Base-by-base conservation (phyloP, 1,139 yeast genomes). In the Kodamaea suecica region DNA sequence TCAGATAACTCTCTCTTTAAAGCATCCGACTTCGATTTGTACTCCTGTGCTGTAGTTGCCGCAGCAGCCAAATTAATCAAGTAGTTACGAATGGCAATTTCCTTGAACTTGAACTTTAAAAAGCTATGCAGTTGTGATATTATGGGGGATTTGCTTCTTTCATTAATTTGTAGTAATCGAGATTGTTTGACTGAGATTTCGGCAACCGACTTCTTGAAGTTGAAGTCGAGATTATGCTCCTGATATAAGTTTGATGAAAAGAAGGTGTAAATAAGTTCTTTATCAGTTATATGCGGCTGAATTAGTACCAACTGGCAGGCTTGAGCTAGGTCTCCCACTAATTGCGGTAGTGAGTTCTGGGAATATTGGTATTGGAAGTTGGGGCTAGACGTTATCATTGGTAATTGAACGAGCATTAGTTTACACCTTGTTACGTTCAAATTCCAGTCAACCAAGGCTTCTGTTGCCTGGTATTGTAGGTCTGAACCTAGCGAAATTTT, bases 31-130 rank as follows among this genome's bases (percentile, higher is more conserved):
- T 63, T 61, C 26, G 63, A 44, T 42, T 71, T 69, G 48, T 71
- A 74, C 44, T 74, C 80, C 40, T 68, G 63, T 4, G 76, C 72
- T 0, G 80, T 74, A 23, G 77, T 73, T 3, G 78, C 74, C 2
- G 79, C 80, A 4, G 78, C 78, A 5, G 77, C 73, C 37, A 74
- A 55, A 48, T 74, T 74, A 13, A 74, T 59, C 37, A 74, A 54
- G 42, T 71, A 74, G 50, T 74, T 73, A 36, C 78, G 48, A 14
- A 74, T 50, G 6, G 78, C 78, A 19, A 72, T 65, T 37, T 68
- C 70, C 49, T 68, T 70, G 43, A 59, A 70, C 36, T 64, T 59
- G 42, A 66, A 62, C 34, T 57, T 57, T 34, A 70, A 53, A 31
- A 49, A 59, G 7, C 56, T 39, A 40, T 62, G 68, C 7, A 61